Evolutionary conservation across 306 rosid genomes (phyloP).

Genomic region (Cicer chorassanicum): DNA sequence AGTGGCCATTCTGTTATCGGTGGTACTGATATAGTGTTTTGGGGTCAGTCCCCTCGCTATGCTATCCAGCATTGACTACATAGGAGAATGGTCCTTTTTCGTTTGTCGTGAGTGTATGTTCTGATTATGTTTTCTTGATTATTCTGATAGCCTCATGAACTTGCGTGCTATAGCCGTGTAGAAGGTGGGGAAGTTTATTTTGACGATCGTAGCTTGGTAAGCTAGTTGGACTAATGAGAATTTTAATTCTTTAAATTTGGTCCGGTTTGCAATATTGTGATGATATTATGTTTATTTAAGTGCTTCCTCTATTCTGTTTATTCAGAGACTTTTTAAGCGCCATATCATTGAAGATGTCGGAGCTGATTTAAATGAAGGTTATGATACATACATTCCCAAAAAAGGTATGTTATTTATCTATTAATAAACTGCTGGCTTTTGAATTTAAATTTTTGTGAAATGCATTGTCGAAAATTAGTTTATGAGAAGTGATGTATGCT

Average conservation of each 20-base stretch:
- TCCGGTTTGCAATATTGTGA: constrained; percentile 9
- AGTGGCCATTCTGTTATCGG: not conserved
- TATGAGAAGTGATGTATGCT: constrained; percentile 35
- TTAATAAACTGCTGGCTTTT: constrained; percentile 1
- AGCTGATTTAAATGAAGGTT: constrained; percentile 82
- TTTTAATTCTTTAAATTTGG: not conserved
- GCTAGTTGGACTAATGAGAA: constrained; percentile 38
- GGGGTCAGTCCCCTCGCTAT: not conserved
- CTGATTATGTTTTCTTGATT: constrained; percentile 42
- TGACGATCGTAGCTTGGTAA: constrained; percentile 88
- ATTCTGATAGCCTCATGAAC: constrained; percentile 74
- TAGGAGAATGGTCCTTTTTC: not conserved
- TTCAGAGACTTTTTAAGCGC: constrained; percentile 92
- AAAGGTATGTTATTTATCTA: constrained; percentile 54
- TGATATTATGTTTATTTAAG: constrained; percentile 28
- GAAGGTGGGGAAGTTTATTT: constrained; percentile 89
- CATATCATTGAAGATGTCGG: constrained; percentile 89
- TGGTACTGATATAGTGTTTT: not conserved
- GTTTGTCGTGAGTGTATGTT: constrained; percentile 11
- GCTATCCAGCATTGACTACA: not conserved
- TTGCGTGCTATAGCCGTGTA: constrained; percentile 88
- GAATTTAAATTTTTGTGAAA: not conserved
- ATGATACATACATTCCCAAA: constrained; percentile 76
- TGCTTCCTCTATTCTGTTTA: constrained; percentile 38
- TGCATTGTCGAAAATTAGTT: constrained; percentile 32